Base-by-base conservation (phyloP, 2,329 filamentous ascomycete species). In the Stachybotrys echinatus region DNA sequence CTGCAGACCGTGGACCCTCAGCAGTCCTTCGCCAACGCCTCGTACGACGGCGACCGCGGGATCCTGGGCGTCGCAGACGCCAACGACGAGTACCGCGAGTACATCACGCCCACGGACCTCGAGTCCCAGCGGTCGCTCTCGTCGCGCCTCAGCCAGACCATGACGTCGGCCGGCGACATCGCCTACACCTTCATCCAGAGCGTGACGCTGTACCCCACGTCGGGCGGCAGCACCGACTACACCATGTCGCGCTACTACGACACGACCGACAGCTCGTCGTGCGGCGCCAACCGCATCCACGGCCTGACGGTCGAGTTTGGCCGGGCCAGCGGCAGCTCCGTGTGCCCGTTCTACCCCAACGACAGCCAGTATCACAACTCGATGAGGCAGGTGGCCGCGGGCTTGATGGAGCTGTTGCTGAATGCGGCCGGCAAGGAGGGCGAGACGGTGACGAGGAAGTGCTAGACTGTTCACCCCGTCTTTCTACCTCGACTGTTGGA, bases 21-120 rank as follows among this genome's bases (percentile, higher is more conserved):
- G 45, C 75, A 77, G 70, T 81, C 73, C 64, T 80, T 82, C 62
- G 59, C 68, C 22, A 83, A 81, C 68, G 48, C 65, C 3, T 62
- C 71, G 4, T 84, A 75, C 52, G 73, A 83, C 50, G 72, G 72
- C 48, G 70, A 71, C 44, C 74, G 79, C 17, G 79, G 79, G 23
- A 59, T 75, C 12, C 60, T 73, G 2, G 67, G 69, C 22, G 66
- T 74, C 42, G 63, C 65, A 3, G 53, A 58, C 3, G 48, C 55
- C 10, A 62, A 65, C 46, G 50, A 52, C 40, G 57, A 54, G 17
- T 79, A 79, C 60, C 66, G 66, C 47, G 75, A 79, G 62, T 79
- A 74, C 58, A 63, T 74, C 10, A 59, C 69, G 1, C 39, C 47
- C n/a, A 54, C 56, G 2, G 74, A 78, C 52, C 53, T 66, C n/a